Percentiles rank a stretch among this genome's conserved stretches.
Conservation (phyloP, 371 early-diverging fungal genomes). For the Coemansia sp. region DNA sequence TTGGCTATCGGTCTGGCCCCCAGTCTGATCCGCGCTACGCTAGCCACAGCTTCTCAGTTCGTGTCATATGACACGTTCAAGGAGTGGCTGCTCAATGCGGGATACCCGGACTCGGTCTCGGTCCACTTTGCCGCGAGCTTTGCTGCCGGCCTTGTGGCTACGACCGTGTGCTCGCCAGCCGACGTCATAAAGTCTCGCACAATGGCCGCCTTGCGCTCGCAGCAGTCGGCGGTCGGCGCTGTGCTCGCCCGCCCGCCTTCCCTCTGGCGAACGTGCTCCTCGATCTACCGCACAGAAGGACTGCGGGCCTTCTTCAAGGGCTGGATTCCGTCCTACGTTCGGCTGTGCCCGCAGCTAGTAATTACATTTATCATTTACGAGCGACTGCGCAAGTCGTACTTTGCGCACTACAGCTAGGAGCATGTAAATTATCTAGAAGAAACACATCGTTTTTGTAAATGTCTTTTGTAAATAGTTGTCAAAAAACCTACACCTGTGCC, state of each 20-base stretch:
- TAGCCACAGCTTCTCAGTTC: constrained; percentile 78
- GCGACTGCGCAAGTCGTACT: constrained; percentile 54
- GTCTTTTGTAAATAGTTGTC: too few species aligned
- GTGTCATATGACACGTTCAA: constrained; percentile 72
- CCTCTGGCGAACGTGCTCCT: too few species aligned
- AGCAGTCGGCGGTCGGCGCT: too few species aligned
- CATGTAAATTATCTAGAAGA: too few species aligned
- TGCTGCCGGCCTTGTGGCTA: constrained; percentile 80
- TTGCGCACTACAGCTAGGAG: constrained; percentile 10
- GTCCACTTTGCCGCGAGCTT: constrained; percentile 77
- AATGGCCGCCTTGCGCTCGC: constrained; percentile 61
- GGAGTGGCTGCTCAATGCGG: constrained; percentile 54
- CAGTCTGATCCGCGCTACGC: constrained; percentile 70
- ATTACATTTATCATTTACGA: constrained; percentile 83
- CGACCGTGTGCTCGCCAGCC: constrained; percentile 80
- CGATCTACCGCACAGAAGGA: too few species aligned
- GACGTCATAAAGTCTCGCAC: constrained; percentile 88
- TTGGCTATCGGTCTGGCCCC: constrained; percentile 71
- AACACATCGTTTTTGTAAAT: too few species aligned
- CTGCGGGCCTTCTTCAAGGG: constrained; percentile 87
- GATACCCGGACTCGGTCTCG: constrained; percentile 59
- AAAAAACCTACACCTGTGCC: too few species aligned
- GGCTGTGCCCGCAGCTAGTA: constrained; percentile 81
- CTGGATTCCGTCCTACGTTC: constrained; percentile 75
- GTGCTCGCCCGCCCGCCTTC: too few species aligned